phyloP scores from a whole-genome alignment of 1,284 basidiomycete genomes.

The Rhizoctonia solani region DNA sequence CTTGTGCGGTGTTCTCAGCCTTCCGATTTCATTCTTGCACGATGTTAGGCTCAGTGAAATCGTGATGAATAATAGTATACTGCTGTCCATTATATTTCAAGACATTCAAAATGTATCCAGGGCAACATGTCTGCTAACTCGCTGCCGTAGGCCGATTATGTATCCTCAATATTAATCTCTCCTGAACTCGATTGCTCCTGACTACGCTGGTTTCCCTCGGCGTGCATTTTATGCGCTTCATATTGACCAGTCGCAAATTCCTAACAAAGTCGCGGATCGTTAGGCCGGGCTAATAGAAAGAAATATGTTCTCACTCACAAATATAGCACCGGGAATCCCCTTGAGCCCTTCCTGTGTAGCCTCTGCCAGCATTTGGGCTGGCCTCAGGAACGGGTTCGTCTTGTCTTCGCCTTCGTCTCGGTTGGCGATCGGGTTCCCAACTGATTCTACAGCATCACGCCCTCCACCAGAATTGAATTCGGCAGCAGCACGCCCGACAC shows the following conservation, averaged over 20 bases:
- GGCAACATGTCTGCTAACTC: neutral
- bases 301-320: conserved; percentile 2
- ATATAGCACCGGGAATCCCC: conserved; percentile 24
- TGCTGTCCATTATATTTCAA: neutral
- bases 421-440: conserved; percentile 7
- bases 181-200: neutral
- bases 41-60: neutral
- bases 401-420: conserved; percentile 15
- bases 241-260: conserved; percentile 29
- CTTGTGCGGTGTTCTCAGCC: neutral
- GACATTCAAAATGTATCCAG: neutral
- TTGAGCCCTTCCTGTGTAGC: conserved; percentile 20
- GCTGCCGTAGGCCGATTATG: neutral
- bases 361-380: conserved; percentile 20
- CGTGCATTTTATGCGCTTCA: conserved; percentile 18
- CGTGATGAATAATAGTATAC: neutral
- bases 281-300: neutral
- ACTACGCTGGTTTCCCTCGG: neutral
- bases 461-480: conserved; percentile 21
- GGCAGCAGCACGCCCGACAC: conserved; percentile 18
- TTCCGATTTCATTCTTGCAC: neutral
- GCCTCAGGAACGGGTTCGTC: conserved; percentile 19
- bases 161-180: neutral
- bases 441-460: neutral
- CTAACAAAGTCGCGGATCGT: neutral